Evolutionary conservation across 257 asterid species (phyloP).

Genomic region (Solanum sitiens): DNA sequence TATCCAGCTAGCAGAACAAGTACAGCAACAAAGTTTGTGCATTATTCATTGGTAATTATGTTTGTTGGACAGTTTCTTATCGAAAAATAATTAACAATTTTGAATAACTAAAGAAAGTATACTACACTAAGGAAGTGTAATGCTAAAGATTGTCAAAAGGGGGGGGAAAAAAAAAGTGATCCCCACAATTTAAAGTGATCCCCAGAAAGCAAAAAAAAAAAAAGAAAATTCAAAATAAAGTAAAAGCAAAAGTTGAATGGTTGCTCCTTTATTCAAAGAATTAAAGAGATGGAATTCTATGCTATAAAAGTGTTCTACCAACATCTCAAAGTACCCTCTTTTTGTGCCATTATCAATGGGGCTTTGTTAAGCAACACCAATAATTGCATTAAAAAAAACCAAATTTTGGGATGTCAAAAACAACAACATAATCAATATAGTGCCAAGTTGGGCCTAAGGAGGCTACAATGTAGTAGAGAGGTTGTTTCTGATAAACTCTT

Average conservation of each 20-base stretch:
- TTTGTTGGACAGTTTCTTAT: not conserved
- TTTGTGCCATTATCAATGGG: not conserved
- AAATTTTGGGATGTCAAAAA: not conserved
- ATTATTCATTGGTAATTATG: not conserved
- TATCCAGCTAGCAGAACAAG: not conserved
- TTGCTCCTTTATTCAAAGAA: slow-evolving; percentile 21
- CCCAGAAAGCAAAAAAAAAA: slow-evolving; percentile 20
- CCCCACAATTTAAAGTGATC: slow-evolving; percentile 4
- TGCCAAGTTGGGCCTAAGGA: not conserved
- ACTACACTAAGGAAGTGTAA: not conserved
- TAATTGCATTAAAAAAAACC: not conserved
- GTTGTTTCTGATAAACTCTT: no score
- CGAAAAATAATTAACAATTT: not conserved
- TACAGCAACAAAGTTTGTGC: not conserved
- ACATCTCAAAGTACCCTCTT: not conserved
- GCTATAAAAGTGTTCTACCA: slow-evolving; percentile 29
- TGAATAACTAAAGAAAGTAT: not conserved
- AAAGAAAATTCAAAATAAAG: slow-evolving; percentile 13
- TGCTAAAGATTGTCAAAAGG: not conserved
- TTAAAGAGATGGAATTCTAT: slow-evolving; percentile 26
- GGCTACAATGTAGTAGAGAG: no score
- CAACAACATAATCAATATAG: not conserved
- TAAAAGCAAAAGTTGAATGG: slow-evolving; percentile 30
- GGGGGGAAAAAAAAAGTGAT: slow-evolving; percentile 7
- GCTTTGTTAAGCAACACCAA: not conserved